Evolutionary conservation across 352 stramenopile species (phyloP), one percentile per base, ranked within the genome.

Genomic region (Chrysophaeum taylorii): DNA sequence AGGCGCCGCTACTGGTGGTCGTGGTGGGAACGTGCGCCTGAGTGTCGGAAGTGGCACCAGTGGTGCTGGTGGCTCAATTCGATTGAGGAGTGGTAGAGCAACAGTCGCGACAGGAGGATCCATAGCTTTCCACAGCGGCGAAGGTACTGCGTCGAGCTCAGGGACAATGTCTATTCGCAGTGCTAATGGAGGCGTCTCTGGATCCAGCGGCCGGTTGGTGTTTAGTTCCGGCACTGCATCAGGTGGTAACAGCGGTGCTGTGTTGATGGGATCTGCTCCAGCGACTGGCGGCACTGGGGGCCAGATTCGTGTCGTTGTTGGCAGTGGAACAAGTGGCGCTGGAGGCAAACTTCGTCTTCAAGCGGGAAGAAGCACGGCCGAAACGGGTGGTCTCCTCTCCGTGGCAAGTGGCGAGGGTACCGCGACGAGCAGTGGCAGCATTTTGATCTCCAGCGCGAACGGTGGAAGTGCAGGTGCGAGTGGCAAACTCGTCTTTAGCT

Each of bases 271-370:
- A 21, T 90, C 85, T 18, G 87, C 86, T 33, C 42, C 42, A 29
- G 82, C 86, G 14, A 72, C 61, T 21, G 81, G 76, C 41, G 84
- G 85, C 5, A 79, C 78, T 39, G 85, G 84, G n/a, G 87, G 86
- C 29, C 82, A 81, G 54, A 82, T 93, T 48, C 76, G 79, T 70
- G 66, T 87, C n/a, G 64, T 63, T 1, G 83, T 91, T 64, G 85
- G 85, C n/a, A 67, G n/a, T n/a, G n/a, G n/a, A n/a, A n/a, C n/a
- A n/a, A n/a, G n/a, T n/a, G n/a, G n/a, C n/a, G n/a, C n/a, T n/a
- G n/a, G n/a, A n/a, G n/a, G n/a, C n/a, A n/a, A n/a, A n/a, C n/a
- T n/a, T n/a, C n/a, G n/a, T n/a, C n/a, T n/a, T n/a, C n/a, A n/a
- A n/a, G n/a, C n/a, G n/a, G n/a, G n/a, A n/a, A n/a, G n/a, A n/a